phyloP scores from a whole-genome alignment of 2,329 filamentous ascomycete genomes.

The Talaromyces sp. region DNA sequence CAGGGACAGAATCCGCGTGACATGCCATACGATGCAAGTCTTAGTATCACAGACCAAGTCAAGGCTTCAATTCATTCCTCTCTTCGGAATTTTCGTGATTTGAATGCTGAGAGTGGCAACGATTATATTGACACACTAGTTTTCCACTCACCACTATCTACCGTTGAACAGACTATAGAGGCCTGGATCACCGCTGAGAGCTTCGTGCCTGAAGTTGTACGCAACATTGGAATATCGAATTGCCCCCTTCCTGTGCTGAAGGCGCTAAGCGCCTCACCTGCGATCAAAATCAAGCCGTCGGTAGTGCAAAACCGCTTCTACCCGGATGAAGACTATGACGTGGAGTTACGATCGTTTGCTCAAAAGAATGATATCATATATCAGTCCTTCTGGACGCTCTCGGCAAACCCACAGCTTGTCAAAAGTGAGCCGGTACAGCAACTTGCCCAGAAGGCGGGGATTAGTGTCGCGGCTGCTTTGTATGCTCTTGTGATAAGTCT shows the following conservation, averaged over 20 bases:
- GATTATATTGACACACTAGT: constrained; percentile 55
- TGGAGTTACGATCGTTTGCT: constrained; percentile 54
- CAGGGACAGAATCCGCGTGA: constrained; percentile 56
- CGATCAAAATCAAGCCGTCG: constrained; percentile 48
- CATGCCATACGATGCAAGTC: constrained; percentile 58
- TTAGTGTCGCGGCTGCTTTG: constrained; percentile 47
- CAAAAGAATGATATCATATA: constrained; percentile 49
- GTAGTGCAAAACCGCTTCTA: constrained; percentile 76
- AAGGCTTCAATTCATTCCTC: constrained; percentile 63
- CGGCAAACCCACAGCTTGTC: constrained; percentile 52
- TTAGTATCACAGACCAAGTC: constrained; percentile 60
- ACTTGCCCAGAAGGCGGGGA: constrained; percentile 43
- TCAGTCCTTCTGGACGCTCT: constrained; percentile 59
- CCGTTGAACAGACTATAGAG: constrained; percentile 50
- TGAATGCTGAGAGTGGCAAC: constrained; percentile 36
- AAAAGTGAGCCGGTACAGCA: constrained; percentile 43
- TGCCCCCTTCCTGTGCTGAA: constrained; percentile 55
- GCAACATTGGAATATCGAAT: constrained; percentile 71
- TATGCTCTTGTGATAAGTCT: constrained; percentile 54
- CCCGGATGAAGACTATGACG: constrained; percentile 55
- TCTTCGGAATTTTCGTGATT: constrained; percentile 53
- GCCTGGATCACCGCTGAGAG: constrained; percentile 63
- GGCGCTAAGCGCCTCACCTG: constrained; percentile 42
- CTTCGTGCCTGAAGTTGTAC: constrained; percentile 61
- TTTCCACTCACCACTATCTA: constrained; percentile 54